phyloP scores from a whole-genome alignment of 2,329 filamentous ascomycete genomes.

The Trichoderma koningiopsis region DNA sequence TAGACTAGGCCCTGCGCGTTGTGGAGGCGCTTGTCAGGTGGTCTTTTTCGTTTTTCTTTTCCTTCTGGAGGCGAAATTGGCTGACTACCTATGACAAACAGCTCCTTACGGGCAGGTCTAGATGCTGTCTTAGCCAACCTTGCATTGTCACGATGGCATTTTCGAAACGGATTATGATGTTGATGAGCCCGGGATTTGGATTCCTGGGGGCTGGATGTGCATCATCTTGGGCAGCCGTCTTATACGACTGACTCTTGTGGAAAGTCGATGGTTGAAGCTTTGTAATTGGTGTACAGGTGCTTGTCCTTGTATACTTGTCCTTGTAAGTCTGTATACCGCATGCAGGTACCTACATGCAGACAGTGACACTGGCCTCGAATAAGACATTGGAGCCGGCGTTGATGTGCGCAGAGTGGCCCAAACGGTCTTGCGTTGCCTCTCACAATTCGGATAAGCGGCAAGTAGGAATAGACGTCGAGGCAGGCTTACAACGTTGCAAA shows the following conservation, averaged over 20 bases:
- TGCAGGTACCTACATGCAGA: not conserved
- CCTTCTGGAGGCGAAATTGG: constrained; percentile 19
- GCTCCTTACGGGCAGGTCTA: not conserved
- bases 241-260: not conserved
- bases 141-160: constrained; percentile 23
- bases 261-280: not conserved
- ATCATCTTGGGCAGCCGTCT: not conserved
- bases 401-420: not conserved
- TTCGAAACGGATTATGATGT: constrained; percentile 9
- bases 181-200: not conserved
- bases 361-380: not conserved
- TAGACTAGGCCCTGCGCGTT: constrained; percentile 15
- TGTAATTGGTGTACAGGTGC: not conserved
- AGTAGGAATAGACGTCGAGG: not conserved
- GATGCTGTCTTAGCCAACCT: constrained; percentile 9
- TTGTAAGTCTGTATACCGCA: not conserved
- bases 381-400: not conserved
- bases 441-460: constrained; percentile 17
- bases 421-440: not conserved
- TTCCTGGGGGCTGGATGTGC: not conserved
- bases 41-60: constrained; percentile 5
- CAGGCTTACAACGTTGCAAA: not conserved
- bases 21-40: constrained; percentile 26
- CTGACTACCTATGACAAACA: constrained; percentile 21
- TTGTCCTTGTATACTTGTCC: not conserved